Conservation (phyloP, 306 rosid species). For the Malus sieversii region DNA sequence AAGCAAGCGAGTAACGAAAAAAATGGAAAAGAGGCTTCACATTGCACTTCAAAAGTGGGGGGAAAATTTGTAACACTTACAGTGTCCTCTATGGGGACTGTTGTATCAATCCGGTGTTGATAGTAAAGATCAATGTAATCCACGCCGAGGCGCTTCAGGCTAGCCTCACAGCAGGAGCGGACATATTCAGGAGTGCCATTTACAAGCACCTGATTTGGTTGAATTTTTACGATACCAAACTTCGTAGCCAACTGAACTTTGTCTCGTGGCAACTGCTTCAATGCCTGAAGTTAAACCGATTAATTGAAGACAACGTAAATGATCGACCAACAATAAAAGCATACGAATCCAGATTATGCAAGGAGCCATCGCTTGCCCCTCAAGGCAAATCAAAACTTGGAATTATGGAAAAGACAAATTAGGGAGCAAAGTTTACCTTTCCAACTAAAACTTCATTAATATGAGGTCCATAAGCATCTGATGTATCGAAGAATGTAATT, state of each 20-base stretch:
- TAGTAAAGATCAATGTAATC: slow-evolving; percentile 79
- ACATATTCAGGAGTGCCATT: slow-evolving; percentile 81
- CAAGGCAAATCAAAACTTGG: not conserved
- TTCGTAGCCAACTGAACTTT: slow-evolving; percentile 71
- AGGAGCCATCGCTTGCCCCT: no score
- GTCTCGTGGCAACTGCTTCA: slow-evolving; percentile 63
- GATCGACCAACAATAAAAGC: not conserved
- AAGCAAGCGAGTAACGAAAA: not conserved
- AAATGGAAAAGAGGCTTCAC: not conserved
- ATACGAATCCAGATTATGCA: not conserved
- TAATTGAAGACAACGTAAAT: not conserved
- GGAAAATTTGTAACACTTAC: slow-evolving; percentile 25
- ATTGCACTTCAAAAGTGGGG: not conserved
- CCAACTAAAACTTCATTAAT: slow-evolving; percentile 62
- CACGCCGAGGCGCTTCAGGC: slow-evolving; percentile 66
- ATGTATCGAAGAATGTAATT: slow-evolving; percentile 65
- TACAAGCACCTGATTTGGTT: slow-evolving; percentile 17
- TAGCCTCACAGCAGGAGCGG: slow-evolving; percentile 65
- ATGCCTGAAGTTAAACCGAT: slow-evolving; percentile 35
- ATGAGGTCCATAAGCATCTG: slow-evolving; percentile 50
- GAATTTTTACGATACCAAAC: slow-evolving; percentile 51
- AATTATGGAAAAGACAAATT: not conserved
- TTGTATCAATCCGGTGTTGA: slow-evolving; percentile 70
- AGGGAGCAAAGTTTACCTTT: slow-evolving; percentile 33
- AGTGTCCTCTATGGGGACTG: slow-evolving; percentile 75